These are phyloP conservation scores for Hanseniaspora hatyaiensis DNA, from an alignment of 805 yeast species.

Conservation along the genomic window DNA sequence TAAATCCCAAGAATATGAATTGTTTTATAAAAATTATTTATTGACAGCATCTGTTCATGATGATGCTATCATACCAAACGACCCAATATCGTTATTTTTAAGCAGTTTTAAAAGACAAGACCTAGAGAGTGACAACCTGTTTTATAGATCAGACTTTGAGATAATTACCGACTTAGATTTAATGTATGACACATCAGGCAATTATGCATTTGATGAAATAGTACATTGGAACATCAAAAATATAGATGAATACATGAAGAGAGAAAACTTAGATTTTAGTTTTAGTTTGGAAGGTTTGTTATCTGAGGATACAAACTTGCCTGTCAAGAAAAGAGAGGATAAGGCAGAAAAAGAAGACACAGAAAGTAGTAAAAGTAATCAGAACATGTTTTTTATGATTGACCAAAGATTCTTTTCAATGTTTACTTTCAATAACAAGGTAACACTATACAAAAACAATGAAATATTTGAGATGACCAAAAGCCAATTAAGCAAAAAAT, in stretches of 20 bases:
- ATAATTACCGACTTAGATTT: background rate
- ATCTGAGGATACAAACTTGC: background rate
- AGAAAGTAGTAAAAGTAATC: background rate
- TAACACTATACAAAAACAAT: background rate
- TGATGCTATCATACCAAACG: constrained; percentile 13
- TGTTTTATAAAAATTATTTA: constrained; percentile 8
- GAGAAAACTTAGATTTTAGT: background rate
- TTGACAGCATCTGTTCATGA: background rate
- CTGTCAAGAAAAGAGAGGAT: background rate
- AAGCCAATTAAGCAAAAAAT: background rate
- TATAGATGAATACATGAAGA: constrained; percentile 6
- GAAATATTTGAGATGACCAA: constrained; percentile 2
- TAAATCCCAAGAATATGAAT: constrained; percentile 14
- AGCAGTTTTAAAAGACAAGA: constrained; percentile 4
- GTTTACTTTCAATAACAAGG: background rate
- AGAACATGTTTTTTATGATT: no score
- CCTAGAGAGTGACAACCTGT: background rate
- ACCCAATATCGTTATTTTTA: constrained; percentile 8
- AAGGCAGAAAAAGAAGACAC: background rate
- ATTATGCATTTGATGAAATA: background rate
- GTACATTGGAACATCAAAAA: constrained; percentile 2
- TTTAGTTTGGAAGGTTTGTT: background rate
- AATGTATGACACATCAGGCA: constrained; percentile 1
- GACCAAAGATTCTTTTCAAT: constrained; percentile 12
- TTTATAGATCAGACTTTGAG: constrained; percentile 14